These are phyloP conservation scores for Aspergillus conjunctus DNA, from an alignment of 495 filamentous ascomycete species.

Conservation along the genomic window DNA sequence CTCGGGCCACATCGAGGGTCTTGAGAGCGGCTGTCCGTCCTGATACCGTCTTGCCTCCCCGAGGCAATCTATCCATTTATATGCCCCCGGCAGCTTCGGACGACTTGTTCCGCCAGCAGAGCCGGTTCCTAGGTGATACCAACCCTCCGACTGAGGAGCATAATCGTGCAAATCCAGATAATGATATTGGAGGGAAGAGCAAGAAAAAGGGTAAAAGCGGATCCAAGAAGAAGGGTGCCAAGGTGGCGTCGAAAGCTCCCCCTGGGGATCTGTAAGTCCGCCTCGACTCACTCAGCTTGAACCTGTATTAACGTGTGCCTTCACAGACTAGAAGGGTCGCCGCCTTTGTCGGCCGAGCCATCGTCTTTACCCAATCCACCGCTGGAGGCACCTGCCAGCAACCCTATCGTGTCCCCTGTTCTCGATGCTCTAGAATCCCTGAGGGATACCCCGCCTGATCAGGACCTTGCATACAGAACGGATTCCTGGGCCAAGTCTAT, in stretches of 20 bases:
- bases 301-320: conserved; percentile 7
- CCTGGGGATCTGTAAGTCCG: conserved; percentile 49
- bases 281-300: neutral
- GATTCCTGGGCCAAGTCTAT: conserved; percentile 54
- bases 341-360: conserved; percentile 37
- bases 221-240: conserved; percentile 40
- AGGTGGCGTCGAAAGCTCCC: conserved; percentile 37
- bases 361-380: conserved; percentile 39
- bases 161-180: conserved; percentile 33
- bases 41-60: conserved; percentile 25
- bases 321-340: conserved; percentile 33
- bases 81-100: conserved; percentile 53
- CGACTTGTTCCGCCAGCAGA: conserved; percentile 48
- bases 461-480: conserved; percentile 42
- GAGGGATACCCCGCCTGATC: conserved; percentile 31
- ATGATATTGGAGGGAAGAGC: conserved; percentile 46
- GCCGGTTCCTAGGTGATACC: conserved; percentile 44
- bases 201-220: conserved; percentile 52
- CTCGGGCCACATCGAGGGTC: conserved; percentile 41
- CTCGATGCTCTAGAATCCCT: conserved; percentile 46
- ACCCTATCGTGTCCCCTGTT: conserved; percentile 44
- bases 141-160: conserved; percentile 33
- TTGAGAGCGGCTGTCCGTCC: conserved; percentile 37
- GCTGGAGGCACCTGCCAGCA: conserved; percentile 30
- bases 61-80: conserved; percentile 43